These are phyloP conservation scores for Pichia gijzeniarum DNA, from an alignment of 805 yeast genomes.

Conservation along the genomic window DNA sequence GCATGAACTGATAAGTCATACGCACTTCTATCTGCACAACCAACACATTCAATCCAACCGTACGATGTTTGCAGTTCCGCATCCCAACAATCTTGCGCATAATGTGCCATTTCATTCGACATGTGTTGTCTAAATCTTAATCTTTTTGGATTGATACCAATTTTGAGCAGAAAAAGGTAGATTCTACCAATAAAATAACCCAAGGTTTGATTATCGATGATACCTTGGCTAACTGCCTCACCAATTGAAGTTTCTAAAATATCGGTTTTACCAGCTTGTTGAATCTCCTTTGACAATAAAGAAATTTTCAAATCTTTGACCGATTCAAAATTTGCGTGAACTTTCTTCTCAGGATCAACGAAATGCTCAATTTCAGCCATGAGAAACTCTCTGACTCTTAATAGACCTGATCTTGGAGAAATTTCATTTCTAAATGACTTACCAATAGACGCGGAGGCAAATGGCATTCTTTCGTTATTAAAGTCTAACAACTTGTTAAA, in stretches of 20 bases:
- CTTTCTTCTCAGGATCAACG: slow-evolving; percentile 88
- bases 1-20: slow-evolving; percentile 94
- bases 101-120: slow-evolving; percentile 99
- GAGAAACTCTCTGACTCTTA: slow-evolving; percentile 96
- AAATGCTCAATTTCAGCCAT: slow-evolving; percentile 99
- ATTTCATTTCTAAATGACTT: slow-evolving; percentile 98
- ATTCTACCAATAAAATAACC: slow-evolving; percentile 97
- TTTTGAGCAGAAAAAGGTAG: slow-evolving; percentile 71
- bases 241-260: slow-evolving; percentile 65
- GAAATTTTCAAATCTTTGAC: slow-evolving; percentile 66
- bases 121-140: slow-evolving; percentile 97
- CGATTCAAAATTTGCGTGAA: slow-evolving; percentile 72
- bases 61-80: slow-evolving; percentile 93
- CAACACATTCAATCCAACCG: slow-evolving; percentile 99
- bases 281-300: slow-evolving; percentile 82
- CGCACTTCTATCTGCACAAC: slow-evolving; percentile 99
- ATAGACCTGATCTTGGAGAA: slow-evolving; percentile 94
- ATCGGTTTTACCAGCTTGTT: slow-evolving; percentile 76
- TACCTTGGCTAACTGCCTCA: slow-evolving; percentile 79
- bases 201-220: slow-evolving; percentile 94
- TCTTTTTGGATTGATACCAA: slow-evolving; percentile 82
- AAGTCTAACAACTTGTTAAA: slow-evolving; percentile 88
- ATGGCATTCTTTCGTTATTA: slow-evolving; percentile 96
- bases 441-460: slow-evolving; percentile 99
- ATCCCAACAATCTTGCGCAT: slow-evolving; percentile 99